Conservation (phyloP, 1,139 yeast species). For the Suhomyces maxii region DNA sequence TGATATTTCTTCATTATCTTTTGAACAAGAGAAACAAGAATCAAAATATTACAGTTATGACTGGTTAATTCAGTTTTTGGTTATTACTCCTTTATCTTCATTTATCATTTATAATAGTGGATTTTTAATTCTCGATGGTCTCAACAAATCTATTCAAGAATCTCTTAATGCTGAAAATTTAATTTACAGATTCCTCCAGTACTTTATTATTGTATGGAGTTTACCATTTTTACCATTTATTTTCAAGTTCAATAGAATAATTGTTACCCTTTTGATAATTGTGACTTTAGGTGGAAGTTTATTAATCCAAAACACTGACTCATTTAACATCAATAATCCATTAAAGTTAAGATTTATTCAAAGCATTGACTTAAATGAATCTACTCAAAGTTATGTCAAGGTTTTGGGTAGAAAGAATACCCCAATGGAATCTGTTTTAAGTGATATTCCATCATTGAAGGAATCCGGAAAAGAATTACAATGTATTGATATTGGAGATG, state of each 20-base stretch:
- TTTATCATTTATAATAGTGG: slow-evolving; percentile 53
- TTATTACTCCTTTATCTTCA: slow-evolving; percentile 66
- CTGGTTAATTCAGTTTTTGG: slow-evolving; percentile 74
- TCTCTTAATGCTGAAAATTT: slow-evolving; percentile 45
- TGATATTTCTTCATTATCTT: slow-evolving; percentile 14
- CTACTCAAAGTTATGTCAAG: slow-evolving; percentile 38
- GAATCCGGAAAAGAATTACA: slow-evolving; percentile 24
- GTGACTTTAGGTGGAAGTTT: slow-evolving; percentile 38
- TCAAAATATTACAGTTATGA: slow-evolving; percentile 60
- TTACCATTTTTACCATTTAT: slow-evolving; percentile 69
- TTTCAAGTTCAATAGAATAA: slow-evolving; percentile 61
- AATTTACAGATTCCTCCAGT: slow-evolving; percentile 46
- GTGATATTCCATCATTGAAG: slow-evolving; percentile 66
- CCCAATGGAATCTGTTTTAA: slow-evolving; percentile 38
- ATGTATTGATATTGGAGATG: slow-evolving; percentile 42
- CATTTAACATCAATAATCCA: slow-evolving; percentile 63
- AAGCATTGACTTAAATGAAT: slow-evolving; percentile 43
- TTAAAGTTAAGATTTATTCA: slow-evolving; percentile 71
- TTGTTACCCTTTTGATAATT: slow-evolving; percentile 41
- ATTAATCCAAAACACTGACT: slow-evolving; percentile 38
- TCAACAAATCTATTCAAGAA: slow-evolving; percentile 72
- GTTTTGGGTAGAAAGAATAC: slow-evolving; percentile 56
- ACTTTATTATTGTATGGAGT: slow-evolving; percentile 42
- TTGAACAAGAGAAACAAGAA: slow-evolving; percentile 12
- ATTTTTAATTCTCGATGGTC: slow-evolving; percentile 57